Evolutionary conservation across 176 grass and related monocot species (phyloP).

Genomic region (Stipa capillata): DNA sequence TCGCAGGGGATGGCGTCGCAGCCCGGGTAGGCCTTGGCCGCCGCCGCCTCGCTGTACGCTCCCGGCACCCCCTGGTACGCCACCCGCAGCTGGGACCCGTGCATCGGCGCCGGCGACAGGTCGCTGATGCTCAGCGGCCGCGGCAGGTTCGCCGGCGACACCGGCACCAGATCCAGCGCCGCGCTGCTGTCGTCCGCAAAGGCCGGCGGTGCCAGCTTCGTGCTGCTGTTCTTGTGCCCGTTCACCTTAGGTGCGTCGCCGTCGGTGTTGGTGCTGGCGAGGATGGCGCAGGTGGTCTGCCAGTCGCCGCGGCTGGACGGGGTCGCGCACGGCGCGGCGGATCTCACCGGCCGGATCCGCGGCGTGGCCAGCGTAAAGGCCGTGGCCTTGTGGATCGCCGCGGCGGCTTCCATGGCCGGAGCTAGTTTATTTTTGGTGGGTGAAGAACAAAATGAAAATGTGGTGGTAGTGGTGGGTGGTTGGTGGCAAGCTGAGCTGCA

Average conservation of each 20-base stretch:
- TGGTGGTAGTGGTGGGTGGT: no score
- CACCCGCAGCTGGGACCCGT: constrained; percentile 46
- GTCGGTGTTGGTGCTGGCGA: constrained; percentile 26
- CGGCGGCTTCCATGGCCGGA: constrained; percentile 22
- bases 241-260: background rate
- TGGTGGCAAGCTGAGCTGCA: no score
- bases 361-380: background rate
- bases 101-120: constrained; percentile 58
- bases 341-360: constrained; percentile 26
- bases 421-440: no score
- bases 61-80: constrained; percentile 72
- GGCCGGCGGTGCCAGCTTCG: background rate
- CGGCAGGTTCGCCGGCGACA: constrained; percentile 11
- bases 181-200: background rate
- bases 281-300: constrained; percentile 53
- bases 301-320: constrained; percentile 35
- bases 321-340: background rate
- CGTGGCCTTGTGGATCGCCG: background rate
- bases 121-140: constrained; percentile 62
- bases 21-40: constrained; percentile 54
- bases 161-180: constrained; percentile 41
- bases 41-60: constrained; percentile 58
- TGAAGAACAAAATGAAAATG: no score
- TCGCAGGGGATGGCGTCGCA: constrained; percentile 78
- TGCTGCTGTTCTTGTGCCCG: background rate